Percentiles rank a stretch among this genome's conserved stretches.
These are phyloP conservation scores for Pleurozium schreberi DNA, from an alignment of 225 moss, liverwort and hornwort species.

Conservation along the genomic window DNA sequence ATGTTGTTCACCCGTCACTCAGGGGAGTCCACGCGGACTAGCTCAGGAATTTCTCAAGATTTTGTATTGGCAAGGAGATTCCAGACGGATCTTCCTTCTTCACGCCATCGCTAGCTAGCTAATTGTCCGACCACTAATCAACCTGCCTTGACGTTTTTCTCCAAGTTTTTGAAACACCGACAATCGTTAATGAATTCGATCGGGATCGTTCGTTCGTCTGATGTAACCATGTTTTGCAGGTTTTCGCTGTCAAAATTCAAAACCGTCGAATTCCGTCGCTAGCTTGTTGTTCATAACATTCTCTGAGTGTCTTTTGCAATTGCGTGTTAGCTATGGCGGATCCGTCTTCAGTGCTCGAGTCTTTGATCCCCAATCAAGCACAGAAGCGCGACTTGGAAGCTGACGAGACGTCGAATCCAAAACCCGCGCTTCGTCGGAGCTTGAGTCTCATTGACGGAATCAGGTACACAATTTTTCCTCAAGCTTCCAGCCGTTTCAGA, in stretches of 20 bases:
- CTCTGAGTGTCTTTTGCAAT: neutral
- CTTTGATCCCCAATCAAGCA: neutral
- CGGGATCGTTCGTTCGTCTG: neutral
- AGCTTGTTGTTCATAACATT: neutral
- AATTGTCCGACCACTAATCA: neutral
- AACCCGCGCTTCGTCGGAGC: slow-evolving; percentile 25
- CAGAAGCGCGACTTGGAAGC: neutral
- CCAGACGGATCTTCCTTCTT: neutral
- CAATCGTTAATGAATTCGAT: neutral
- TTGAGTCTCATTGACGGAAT: slow-evolving; percentile 35
- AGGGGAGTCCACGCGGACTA: neutral
- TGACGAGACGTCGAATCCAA: neutral
- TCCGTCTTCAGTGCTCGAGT: neutral
- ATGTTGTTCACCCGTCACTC: neutral
- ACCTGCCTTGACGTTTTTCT: neutral
- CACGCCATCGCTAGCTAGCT: neutral
- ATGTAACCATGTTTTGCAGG: neutral
- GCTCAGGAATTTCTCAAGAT: neutral
- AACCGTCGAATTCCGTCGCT: too few relatives aligned
- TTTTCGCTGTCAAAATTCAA: neutral
- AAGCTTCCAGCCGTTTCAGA: neutral
- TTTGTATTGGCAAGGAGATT: neutral
- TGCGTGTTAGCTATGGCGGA: neutral
- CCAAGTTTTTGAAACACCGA: neutral
- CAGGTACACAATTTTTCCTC: neutral